These are phyloP conservation scores for Thelephora terrestris DNA, from an alignment of 1,284 basidiomycete genomes.

Conservation along the genomic window DNA sequence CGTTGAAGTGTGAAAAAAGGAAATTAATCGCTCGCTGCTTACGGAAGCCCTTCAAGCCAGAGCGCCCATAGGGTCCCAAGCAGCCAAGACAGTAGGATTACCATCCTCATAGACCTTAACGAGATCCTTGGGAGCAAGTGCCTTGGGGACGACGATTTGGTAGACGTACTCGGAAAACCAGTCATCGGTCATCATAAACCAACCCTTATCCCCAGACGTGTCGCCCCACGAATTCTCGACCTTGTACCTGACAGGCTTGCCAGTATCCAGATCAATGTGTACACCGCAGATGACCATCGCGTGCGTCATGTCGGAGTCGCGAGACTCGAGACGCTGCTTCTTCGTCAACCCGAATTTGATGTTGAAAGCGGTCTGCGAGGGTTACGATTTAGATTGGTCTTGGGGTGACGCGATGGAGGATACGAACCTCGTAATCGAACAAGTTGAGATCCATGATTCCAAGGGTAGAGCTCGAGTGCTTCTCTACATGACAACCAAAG, in stretches of 20 bases:
- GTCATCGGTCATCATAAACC: conserved; percentile 82
- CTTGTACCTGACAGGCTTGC: conserved; percentile 79
- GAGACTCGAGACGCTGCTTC: conserved; percentile 73
- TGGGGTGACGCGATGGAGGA: neutral
- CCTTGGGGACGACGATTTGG: conserved; percentile 80
- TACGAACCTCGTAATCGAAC: conserved; percentile 67
- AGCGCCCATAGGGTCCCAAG: conserved; percentile 82
- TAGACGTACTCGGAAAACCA: conserved; percentile 93
- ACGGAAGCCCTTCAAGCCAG: too few relatives aligned
- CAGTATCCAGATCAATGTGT: conserved; percentile 65
- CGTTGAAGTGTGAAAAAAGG: too few relatives aligned
- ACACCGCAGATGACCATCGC: conserved; percentile 92
- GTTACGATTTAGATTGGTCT: neutral
- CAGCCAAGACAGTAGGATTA: conserved; percentile 56
- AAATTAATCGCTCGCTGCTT: too few relatives aligned
- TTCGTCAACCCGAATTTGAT: conserved; percentile 59
- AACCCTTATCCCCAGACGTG: conserved; percentile 76
- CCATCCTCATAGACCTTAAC: conserved; percentile 69
- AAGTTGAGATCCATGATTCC: conserved; percentile 85
- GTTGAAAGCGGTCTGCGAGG: conserved; percentile 42
- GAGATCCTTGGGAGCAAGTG: conserved; percentile 70
- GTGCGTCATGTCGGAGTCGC: conserved; percentile 86
- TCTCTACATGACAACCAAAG: conserved; percentile 87
- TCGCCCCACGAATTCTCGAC: conserved; percentile 95
- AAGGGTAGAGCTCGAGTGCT: conserved; percentile 57